These are phyloP conservation scores for Teunomyces barrocoloradensis DNA, from an alignment of 805 yeast genomes.

Conservation along the genomic window DNA sequence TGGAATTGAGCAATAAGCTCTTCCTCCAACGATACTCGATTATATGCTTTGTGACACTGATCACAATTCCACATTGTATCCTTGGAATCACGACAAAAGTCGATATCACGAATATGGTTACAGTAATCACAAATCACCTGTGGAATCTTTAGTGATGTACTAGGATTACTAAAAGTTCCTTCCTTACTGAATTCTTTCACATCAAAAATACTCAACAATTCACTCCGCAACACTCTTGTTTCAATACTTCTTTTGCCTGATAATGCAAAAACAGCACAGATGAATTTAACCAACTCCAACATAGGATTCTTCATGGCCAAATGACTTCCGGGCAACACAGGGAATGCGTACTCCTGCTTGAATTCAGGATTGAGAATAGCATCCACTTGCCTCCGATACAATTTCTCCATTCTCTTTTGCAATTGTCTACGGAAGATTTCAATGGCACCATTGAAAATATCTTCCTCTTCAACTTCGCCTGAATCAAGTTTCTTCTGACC, in stretches of 20 bases:
- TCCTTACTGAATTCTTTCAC: conserved; percentile 80
- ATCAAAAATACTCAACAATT: conserved; percentile 69
- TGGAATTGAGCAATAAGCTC: conserved; percentile 64
- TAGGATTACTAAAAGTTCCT: conserved; percentile 71
- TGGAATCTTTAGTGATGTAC: conserved; percentile 62
- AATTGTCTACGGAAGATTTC: conserved; percentile 61
- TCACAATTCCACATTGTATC: conserved; percentile 57
- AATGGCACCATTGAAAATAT: conserved; percentile 46
- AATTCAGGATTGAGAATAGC: conserved; percentile 65
- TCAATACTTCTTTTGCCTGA: conserved; percentile 67
- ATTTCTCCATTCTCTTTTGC: conserved; percentile 59
- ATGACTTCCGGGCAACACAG: conserved; percentile 73
- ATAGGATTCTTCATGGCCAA: conserved; percentile 63
- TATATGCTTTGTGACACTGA: conserved; percentile 62
- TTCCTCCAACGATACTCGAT: conserved; percentile 75
- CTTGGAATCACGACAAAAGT: conserved; percentile 71
- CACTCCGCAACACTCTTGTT: conserved; percentile 70
- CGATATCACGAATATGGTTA: conserved; percentile 69
- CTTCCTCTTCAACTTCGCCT: conserved; percentile 34
- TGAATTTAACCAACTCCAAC: conserved; percentile 70
- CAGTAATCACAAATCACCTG: conserved; percentile 80
- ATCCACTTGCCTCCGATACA: conserved; percentile 70
- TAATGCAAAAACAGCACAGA: conserved; percentile 70
- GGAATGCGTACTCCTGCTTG: conserved; percentile 66
- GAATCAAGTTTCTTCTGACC: conserved; percentile 38